Conservation (phyloP, 2,329 filamentous ascomycete genomes). For the Cercospora sojina region DNA sequence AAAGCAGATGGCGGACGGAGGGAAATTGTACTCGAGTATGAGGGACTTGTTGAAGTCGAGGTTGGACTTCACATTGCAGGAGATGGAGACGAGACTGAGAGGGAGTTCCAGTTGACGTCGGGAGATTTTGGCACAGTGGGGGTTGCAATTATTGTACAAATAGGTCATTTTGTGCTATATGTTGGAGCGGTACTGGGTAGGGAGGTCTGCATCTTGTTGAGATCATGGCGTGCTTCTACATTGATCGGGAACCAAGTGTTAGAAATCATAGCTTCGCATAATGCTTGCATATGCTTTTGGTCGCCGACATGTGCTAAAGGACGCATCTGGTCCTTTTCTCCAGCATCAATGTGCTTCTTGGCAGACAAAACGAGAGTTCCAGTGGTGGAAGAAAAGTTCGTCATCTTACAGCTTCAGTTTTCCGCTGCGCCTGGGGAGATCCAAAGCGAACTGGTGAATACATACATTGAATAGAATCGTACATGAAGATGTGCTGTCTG, state of each 20-base stretch:
- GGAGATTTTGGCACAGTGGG: background rate
- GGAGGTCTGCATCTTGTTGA: background rate
- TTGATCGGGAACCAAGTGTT: background rate
- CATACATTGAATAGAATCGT: background rate
- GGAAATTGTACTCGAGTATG: constrained; percentile 17
- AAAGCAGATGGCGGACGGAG: constrained; percentile 6
- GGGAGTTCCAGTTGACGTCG: constrained; percentile 8
- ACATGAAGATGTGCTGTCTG: background rate
- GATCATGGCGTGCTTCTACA: background rate
- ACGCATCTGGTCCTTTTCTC: background rate
- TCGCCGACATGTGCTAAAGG: background rate
- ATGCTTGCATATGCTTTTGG: background rate
- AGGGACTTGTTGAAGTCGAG: constrained; percentile 13
- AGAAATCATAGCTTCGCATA: background rate
- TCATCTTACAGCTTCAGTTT: background rate
- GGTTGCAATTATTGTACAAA: background rate
- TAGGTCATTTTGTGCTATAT: background rate
- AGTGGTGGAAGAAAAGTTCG: background rate
- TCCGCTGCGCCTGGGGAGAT: background rate
- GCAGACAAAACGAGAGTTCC: background rate
- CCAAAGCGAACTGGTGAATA: background rate
- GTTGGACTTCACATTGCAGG: constrained; percentile 19
- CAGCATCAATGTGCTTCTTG: background rate
- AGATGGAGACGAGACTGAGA: constrained; percentile 16
- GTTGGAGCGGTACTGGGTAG: background rate